These are phyloP conservation scores for Diphasiastrum complanatum DNA, from an alignment of 83 land plant genomes.

Conservation along the genomic window DNA sequence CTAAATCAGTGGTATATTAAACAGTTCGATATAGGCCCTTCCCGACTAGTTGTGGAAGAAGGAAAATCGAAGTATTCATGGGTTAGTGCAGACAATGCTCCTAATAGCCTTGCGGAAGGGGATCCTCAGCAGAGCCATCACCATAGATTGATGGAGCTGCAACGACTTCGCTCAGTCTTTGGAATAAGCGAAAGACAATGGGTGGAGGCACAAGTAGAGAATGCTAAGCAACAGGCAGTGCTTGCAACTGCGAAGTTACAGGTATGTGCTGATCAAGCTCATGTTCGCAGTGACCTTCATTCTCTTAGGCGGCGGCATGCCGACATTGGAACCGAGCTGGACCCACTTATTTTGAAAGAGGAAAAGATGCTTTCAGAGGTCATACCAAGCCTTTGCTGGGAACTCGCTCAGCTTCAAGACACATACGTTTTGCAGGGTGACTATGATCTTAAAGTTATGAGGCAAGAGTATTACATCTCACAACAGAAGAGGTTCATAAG, in stretches of 20 bases:
- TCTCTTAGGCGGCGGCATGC: conserved; percentile 81
- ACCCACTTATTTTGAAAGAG: conserved; percentile 55
- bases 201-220: conserved; percentile 99
- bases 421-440: conserved; percentile 97
- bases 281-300: conserved; percentile 84
- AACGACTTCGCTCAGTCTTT: conserved; percentile 91
- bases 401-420: conserved; percentile 95
- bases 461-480: conserved; percentile 84
- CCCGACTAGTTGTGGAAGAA: conserved; percentile 89
- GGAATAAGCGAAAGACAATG: conserved; percentile 98
- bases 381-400: conserved; percentile 81
- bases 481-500: conserved; percentile 90
- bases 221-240: conserved; percentile 92
- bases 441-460: conserved; percentile 97
- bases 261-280: conserved; percentile 81
- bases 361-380: conserved; percentile 88
- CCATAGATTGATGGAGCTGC: conserved; percentile 84
- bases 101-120: no score
- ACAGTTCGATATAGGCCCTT: conserved; percentile 95
- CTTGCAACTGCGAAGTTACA: conserved; percentile 69
- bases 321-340: conserved; percentile 71
- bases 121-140: conserved; percentile 76
- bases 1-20: conserved; percentile 86
- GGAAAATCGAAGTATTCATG: conserved; percentile 94
- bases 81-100: conserved; percentile 86